Base-by-base conservation (phyloP, 2,329 filamentous ascomycete genomes). In the Didymella segeticola region DNA sequence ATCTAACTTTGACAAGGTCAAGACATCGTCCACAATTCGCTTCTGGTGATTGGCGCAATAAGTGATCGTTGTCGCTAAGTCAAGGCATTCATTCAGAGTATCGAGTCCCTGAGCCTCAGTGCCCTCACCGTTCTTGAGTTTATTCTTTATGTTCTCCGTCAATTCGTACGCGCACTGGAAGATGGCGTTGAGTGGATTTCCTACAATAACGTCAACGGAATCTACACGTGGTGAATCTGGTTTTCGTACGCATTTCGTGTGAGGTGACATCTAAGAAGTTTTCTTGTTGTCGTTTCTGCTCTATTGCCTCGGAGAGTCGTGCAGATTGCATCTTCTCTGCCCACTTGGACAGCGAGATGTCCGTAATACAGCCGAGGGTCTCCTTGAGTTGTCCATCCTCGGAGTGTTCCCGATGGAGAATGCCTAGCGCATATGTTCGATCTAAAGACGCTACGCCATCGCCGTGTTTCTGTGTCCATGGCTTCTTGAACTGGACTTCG, bases 301-400 rank as follows among this genome's bases (percentile, higher is more conserved):
- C 88, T 2, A 92, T 83, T 0, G 90, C 91, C 68, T 93, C 90
- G 64, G 91, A 84, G 62, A 89, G 87, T 51, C 89, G 85, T 36
- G 86, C 82, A 63, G 83, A 89, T 72, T 95, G 89, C 25, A 91
- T 85, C 48, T 87, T 86, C 72, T 95, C 90, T 1, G 90, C 90
- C 80, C 87, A 87, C 72, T 95, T 96, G 69, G 93, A 89, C 50
- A 89, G 84, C n/a, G 88, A 91, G 60, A 96, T 96, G 67, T 96
- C 89, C 0, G 90, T 93, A 41, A 95, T 87, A 65, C 86, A 89
- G 41, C 89, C 89, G 62, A 92, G 91, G 3, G 91, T 87, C 53
- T 86, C 85, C 74, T 90, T 89, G 43, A 91, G 79, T 15, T 78
- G 76, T 5, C 87, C 88, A 20, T 84, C 77, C 1, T 78, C 75